phyloP scores from a whole-genome alignment of 139 green algal genomes.

The Coccomyxa sp. region DNA sequence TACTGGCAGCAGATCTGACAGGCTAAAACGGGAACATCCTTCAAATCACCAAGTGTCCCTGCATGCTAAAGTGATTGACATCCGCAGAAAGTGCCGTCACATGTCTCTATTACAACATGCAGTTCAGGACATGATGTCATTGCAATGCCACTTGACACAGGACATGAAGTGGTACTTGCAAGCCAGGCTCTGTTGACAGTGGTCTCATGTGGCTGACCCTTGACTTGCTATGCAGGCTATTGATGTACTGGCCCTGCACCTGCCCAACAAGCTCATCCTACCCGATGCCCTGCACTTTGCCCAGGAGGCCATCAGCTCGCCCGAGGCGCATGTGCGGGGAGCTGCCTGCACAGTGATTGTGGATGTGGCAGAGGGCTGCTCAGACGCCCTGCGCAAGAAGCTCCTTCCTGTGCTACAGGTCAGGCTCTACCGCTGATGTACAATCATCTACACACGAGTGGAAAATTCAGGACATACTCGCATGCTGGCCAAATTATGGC shows the following conservation, averaged over 20 bases:
- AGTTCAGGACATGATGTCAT: no score
- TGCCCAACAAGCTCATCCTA: conserved; percentile 44
- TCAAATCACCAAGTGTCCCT: neutral
- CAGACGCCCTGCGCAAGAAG: conserved; percentile 44
- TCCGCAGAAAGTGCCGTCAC: no score
- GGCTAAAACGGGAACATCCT: no score
- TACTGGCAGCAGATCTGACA: no score
- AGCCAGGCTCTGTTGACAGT: no score
- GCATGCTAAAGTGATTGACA: no score
- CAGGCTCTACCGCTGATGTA: conserved; percentile 1
- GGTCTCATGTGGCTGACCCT: no score
- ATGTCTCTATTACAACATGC: no score
- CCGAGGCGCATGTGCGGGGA: conserved; percentile 18
- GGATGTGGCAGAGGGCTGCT: conserved; percentile 60
- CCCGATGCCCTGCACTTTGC: conserved; percentile 37
- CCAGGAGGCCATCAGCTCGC: conserved; percentile 10
- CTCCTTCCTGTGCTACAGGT: conserved; percentile 46
- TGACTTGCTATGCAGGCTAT: conserved; percentile 45
- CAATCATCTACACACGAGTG: neutral
- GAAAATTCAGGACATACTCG: no score
- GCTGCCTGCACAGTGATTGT: conserved; percentile 42
- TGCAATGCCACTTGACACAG: no score
- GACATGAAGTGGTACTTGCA: no score
- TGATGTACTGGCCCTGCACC: conserved; percentile 53
- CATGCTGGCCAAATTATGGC: no score